Evolutionary conservation across 768 basidiomycete species (phyloP).

Genomic region (Rhodotorula babjevae): DNA sequence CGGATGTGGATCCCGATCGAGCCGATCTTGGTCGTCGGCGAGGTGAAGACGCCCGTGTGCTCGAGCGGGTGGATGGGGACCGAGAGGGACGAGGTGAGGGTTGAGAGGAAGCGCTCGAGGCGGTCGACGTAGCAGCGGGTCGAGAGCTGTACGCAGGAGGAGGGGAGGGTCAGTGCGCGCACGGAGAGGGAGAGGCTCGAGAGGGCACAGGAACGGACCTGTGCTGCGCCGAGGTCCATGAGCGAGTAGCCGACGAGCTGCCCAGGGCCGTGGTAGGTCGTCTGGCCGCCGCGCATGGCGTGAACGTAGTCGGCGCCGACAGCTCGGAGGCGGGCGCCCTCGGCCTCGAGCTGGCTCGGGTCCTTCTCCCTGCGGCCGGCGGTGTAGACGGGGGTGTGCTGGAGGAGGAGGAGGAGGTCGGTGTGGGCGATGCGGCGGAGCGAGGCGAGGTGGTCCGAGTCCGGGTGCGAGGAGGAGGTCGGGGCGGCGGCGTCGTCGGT

Average conservation of each 20-base stretch:
- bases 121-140: slow-evolving; percentile 78
- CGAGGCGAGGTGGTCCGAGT: slow-evolving; percentile 27
- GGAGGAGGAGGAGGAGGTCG: slow-evolving; percentile 64
- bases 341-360: slow-evolving; percentile 34
- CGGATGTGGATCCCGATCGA: slow-evolving; percentile 96
- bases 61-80: slow-evolving; percentile 43
- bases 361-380: slow-evolving; percentile 79
- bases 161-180: background rate
- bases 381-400: slow-evolving; percentile 93
- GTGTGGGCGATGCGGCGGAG: slow-evolving; percentile 51
- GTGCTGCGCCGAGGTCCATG: slow-evolving; percentile 75
- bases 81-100: slow-evolving; percentile 52
- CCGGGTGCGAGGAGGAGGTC: background rate
- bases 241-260: slow-evolving; percentile 95
- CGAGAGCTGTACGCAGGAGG: slow-evolving; percentile 42
- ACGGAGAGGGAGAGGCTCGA: background rate
- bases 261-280: slow-evolving; percentile 96
- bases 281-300: slow-evolving; percentile 79
- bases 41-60: slow-evolving; percentile 81
- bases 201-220: slow-evolving; percentile 54
- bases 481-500: background rate
- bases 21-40: slow-evolving; percentile 73
- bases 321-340: slow-evolving; percentile 60
- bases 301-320: slow-evolving; percentile 83
- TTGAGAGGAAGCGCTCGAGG: slow-evolving; percentile 67